Base-by-base conservation (phyloP, 2,329 filamentous ascomycete genomes). In the Cadophora malorum region DNA sequence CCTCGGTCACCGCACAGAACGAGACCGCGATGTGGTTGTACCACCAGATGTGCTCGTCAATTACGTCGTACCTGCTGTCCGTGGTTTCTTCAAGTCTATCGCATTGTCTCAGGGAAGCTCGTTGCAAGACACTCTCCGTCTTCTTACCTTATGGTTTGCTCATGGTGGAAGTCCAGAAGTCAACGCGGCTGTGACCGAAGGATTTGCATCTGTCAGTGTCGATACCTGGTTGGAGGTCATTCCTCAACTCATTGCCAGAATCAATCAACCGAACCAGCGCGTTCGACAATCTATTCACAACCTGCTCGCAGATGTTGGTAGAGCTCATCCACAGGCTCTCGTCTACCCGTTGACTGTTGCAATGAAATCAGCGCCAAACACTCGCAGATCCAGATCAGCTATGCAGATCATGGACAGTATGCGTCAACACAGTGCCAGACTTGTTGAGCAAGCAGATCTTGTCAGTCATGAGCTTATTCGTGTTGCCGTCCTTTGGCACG, bases 221-320 rank as follows among this genome's bases (percentile, higher is more conserved):
- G 96, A 99, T 79, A 98, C 95, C 0, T 99, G 96, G 96, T 88
- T 99, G 21, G 94, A 98, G 77, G 96, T 99, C 63, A 97, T 98
- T 71, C 96, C 96, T 41, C 96, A 99, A 77, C 85, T 99, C 59
- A 97, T 99, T 79, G 96, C 96, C 38, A 89, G 96, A 68, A 98
- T 99, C 82, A 99, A 97, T 77, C 96, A 98, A 79, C 93, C 94
- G 19, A 97, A 97, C 79, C 86, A 88, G 72, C 88, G 93, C 28
- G 94, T 99, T 10, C 90, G 97, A 72, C 89, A 92, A 72, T 92
- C 95, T 0, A 95, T 99, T 62, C 96, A 99, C 78, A 93, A 96
- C 67, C 83, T 99, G 3, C 86, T 99, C 45, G 91, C 92, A 1
- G 95, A 99, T 78, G 92, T 99, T 50, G 96, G 96, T 66, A 90